Percentiles rank a stretch among this genome's conserved stretches.
phyloP scores from a whole-genome alignment of 2,329 filamentous ascomycete genomes.

The Juglanconis sp. region DNA sequence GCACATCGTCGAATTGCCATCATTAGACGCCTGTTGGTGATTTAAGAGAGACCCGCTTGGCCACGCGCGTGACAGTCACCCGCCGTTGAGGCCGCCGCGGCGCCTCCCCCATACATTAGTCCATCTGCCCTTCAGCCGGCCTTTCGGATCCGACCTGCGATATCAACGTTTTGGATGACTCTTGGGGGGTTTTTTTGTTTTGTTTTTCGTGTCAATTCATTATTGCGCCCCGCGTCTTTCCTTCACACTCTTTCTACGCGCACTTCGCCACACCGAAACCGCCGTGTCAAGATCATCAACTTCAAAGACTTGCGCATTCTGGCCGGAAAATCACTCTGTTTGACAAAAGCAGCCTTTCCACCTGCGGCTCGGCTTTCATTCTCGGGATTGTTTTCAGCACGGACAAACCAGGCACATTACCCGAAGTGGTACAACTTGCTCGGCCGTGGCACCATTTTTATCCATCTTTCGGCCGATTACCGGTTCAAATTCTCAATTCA shows the following conservation, averaged over 20 bases:
- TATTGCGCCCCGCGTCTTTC: no score
- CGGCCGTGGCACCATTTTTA: background rate
- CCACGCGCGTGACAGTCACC: constrained; percentile 8
- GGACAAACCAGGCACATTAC: background rate
- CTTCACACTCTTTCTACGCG: no score
- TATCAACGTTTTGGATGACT: no score
- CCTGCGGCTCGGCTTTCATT: background rate
- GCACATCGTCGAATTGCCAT: background rate
- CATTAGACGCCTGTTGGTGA: constrained; percentile 16
- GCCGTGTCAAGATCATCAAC: background rate
- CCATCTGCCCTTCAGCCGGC: background rate
- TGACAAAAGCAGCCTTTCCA: background rate
- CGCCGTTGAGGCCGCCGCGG: background rate
- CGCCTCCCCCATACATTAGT: background rate
- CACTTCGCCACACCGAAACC: no score
- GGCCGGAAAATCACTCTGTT: no score
- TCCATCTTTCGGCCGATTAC: background rate
- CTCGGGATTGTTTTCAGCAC: background rate
- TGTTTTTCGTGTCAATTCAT: no score
- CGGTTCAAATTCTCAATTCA: no score
- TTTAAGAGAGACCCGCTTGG: constrained; percentile 10
- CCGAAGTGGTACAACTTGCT: background rate
- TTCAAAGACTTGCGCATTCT: background rate
- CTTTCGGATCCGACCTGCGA: constrained; percentile 4
- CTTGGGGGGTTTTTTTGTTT: no score